These are phyloP conservation scores for Fusarium buxicola DNA, from an alignment of 2,329 filamentous ascomycete genomes.

Conservation along the genomic window DNA sequence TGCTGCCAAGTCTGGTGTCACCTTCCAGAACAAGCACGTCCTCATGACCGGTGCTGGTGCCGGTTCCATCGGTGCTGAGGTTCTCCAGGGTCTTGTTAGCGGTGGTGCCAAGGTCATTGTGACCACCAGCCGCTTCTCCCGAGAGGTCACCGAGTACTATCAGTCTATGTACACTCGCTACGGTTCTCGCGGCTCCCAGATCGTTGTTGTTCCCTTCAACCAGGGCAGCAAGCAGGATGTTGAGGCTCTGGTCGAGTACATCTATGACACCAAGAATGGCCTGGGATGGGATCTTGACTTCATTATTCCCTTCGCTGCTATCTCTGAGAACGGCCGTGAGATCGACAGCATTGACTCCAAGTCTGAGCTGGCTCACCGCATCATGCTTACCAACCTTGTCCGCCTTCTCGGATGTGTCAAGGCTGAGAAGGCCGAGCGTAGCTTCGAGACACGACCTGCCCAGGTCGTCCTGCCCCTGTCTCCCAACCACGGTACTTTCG, in stretches of 20 bases:
- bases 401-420: conserved; percentile 93
- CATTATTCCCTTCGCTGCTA: conserved; percentile 95
- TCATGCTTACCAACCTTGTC: conserved; percentile 98
- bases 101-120: conserved; percentile 97
- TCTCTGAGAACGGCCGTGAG: conserved; percentile 96
- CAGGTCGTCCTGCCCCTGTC: conserved; percentile 97
- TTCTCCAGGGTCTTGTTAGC: conserved; percentile 93
- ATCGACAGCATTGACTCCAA: conserved; percentile 97
- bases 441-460: conserved; percentile 93
- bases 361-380: conserved; percentile 96
- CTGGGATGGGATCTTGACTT: conserved; percentile 98
- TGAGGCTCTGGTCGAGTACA: conserved; percentile 92
- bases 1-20: conserved; percentile 87
- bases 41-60: conserved; percentile 99
- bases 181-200: conserved; percentile 92
- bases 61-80: conserved; percentile 96
- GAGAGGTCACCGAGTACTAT: conserved; percentile 98
- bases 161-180: conserved; percentile 98
- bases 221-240: conserved; percentile 99
- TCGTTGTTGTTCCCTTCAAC: conserved; percentile 99
- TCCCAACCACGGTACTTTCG: conserved; percentile 98
- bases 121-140: conserved; percentile 95
- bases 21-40: conserved; percentile 93
- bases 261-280: conserved; percentile 95
- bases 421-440: conserved; percentile 85